A percentile compares a stretch with the other conserved stretches of the same genome.
Conservation (phyloP, 1,139 yeast species). For the Zygosaccharomyces pseudobailii region DNA sequence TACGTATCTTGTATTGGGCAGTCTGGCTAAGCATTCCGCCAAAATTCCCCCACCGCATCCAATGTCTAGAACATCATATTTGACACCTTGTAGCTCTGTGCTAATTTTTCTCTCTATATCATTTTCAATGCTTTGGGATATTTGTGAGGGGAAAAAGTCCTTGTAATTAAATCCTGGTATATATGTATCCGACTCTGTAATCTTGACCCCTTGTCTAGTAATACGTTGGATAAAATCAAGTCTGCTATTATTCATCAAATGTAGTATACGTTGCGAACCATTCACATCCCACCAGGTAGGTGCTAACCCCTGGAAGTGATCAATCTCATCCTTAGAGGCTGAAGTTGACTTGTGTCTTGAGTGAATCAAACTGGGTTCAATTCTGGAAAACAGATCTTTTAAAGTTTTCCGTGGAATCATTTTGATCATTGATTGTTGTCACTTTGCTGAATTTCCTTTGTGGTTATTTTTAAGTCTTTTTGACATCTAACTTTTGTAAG, state of each 20-base stretch:
- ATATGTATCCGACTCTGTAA: conserved; percentile 46
- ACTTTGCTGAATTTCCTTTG: no score
- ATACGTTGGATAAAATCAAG: conserved; percentile 78
- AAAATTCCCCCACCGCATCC: conserved; percentile 98
- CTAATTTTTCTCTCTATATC: conserved; percentile 46
- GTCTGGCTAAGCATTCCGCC: conserved; percentile 79
- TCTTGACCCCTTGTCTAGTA: conserved; percentile 43
- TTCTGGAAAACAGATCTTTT: background rate
- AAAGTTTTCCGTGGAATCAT: background rate
- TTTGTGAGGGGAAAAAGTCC: conserved; percentile 56
- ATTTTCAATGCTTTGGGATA: conserved; percentile 43
- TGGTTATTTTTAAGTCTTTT: background rate
- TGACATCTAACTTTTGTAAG: background rate
- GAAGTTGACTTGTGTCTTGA: conserved; percentile 17
- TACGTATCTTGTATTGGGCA: conserved; percentile 58
- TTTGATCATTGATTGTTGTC: background rate
- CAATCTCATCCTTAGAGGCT: conserved; percentile 49
- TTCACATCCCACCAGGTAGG: conserved; percentile 93
- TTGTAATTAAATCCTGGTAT: conserved; percentile 70
- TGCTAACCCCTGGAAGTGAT: conserved; percentile 82
- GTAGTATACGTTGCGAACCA: conserved; percentile 90
- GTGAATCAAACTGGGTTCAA: background rate
- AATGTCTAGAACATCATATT: conserved; percentile 65
- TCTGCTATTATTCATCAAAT: conserved; percentile 86
- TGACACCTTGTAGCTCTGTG: conserved; percentile 37